Base-by-base conservation (phyloP, 441 rosid genomes). In the Capsella rubella region DNA sequence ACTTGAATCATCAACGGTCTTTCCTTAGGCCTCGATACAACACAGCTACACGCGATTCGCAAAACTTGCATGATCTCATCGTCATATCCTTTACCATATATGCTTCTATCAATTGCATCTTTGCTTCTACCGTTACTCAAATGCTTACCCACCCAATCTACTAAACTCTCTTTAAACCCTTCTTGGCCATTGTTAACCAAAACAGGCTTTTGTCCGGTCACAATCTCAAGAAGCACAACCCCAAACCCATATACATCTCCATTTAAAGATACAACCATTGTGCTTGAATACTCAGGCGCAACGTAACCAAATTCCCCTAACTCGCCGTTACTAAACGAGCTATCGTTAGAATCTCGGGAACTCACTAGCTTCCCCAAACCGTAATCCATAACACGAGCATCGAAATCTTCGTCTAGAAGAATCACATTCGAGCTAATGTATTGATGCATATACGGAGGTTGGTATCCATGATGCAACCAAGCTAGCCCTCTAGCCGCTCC, bases 221-320 rank as follows among this genome's bases (percentile, higher is more conserved):
- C 89, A 74, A 89, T 75, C 72, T 87, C 90, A 45, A 89, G 78
- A 75, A 89, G 87, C 68, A 89, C 90, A 46, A 87, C 79, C 31
- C 95, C 95, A 46, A 89, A 84, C 46, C 81, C 85, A 51, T 84
- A 89, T 49, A 87, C 89, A 73, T 89, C 95, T 54, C 91, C 92
- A 78, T 79, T 87, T 64, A 86, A 67, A 3, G 90, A 84, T 5
- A 88, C 83, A 61, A 86, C 85, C 86, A 85, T 84, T 0, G 86
- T 84, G 75, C 90, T 82, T 0, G 84, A 72, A 75, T 82, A 87
- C 79, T 89, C 90, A 0, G 91, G 90, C 55, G 92, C 88, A n/a
- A 85, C 80, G 57, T 89, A 89, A 43, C 95, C 92, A 3, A 85
- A 75, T 74, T 87, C 89, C 3, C 89, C 90, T 8, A 87, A 45